Conservation (phyloP, 768 basidiomycete species). For the Rubroboletus satanas region DNA sequence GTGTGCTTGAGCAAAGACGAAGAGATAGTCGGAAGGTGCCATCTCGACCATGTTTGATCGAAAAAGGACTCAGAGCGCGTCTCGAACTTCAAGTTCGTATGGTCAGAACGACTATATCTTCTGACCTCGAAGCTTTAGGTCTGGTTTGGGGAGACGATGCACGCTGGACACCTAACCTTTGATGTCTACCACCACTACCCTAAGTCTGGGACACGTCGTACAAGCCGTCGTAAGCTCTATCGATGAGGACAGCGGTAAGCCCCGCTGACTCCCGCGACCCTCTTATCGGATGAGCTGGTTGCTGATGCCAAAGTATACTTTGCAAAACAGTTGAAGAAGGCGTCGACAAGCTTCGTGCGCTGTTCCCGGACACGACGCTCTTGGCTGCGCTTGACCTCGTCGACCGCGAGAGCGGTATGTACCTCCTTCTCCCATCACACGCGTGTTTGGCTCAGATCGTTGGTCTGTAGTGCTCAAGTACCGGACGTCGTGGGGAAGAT, state of each 20-base stretch:
- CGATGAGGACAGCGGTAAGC: constrained; percentile 32
- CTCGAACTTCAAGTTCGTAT: background rate
- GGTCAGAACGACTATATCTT: too few species aligned
- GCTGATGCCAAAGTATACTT: background rate
- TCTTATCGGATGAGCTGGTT: background rate
- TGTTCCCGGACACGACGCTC: constrained; percentile 62
- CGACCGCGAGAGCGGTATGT: constrained; percentile 63
- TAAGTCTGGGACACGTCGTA: constrained; percentile 22
- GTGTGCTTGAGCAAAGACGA: constrained; percentile 81
- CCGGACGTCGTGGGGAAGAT: constrained; percentile 51
- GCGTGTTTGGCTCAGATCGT: background rate
- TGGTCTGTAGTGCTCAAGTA: constrained; percentile 54
- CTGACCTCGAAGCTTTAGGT: background rate
- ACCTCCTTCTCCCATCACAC: background rate
- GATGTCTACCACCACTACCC: constrained; percentile 17
- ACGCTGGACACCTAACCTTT: background rate
- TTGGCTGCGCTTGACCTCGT: constrained; percentile 75
- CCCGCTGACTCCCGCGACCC: background rate
- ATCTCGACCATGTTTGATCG: constrained; percentile 5
- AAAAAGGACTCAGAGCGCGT: background rate
- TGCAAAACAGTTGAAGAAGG: constrained; percentile 44
- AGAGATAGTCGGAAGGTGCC: constrained; percentile 42
- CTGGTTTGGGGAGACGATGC: background rate
- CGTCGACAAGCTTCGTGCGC: constrained; percentile 49
- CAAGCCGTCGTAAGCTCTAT: constrained; percentile 35